Evolutionary conservation across 331 rosid species (phyloP).

Genomic region (Pyracantha coccinea): DNA sequence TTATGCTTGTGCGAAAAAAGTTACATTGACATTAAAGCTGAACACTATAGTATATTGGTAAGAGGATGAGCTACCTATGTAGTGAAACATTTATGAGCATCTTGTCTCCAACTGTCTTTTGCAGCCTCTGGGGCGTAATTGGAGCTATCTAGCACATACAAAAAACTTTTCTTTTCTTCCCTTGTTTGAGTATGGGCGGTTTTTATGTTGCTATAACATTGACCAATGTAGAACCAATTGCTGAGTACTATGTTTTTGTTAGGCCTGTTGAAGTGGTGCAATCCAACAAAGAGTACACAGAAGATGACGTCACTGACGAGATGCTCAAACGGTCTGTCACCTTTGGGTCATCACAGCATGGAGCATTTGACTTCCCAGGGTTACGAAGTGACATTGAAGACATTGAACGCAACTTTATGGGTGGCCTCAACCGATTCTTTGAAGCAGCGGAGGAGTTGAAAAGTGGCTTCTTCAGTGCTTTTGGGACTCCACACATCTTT

Average conservation of each 20-base stretch:
- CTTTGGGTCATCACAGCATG: conserved; percentile 32
- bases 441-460: conserved; percentile 72
- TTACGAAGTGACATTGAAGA: conserved; percentile 54
- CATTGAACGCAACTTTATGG: conserved; percentile 43
- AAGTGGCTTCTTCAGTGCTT: conserved; percentile 41
- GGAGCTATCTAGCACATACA: not conserved
- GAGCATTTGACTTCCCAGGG: conserved; percentile 62
- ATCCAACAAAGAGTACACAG: conserved; percentile 70
- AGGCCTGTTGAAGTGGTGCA: conserved; percentile 80
- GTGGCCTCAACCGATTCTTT: conserved; percentile 48
- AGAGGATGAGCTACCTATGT: too few species aligned
- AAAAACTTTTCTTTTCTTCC: not conserved
- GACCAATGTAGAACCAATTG: not conserved
- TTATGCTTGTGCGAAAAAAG: not conserved
- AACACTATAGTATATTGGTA: not conserved
- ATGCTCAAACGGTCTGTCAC: conserved; percentile 44
- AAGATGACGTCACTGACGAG: conserved; percentile 70
- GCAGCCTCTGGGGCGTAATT: not conserved
- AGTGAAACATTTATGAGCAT: not conserved
- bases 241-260: not conserved
- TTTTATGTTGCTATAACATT: not conserved
- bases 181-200: not conserved
- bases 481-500: conserved; percentile 36
- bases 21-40: not conserved
- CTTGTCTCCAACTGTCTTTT: not conserved